Evolutionary conservation across 192 early-diverging fungal genomes (phyloP).

Genomic region (Allomyces javanicus): DNA sequence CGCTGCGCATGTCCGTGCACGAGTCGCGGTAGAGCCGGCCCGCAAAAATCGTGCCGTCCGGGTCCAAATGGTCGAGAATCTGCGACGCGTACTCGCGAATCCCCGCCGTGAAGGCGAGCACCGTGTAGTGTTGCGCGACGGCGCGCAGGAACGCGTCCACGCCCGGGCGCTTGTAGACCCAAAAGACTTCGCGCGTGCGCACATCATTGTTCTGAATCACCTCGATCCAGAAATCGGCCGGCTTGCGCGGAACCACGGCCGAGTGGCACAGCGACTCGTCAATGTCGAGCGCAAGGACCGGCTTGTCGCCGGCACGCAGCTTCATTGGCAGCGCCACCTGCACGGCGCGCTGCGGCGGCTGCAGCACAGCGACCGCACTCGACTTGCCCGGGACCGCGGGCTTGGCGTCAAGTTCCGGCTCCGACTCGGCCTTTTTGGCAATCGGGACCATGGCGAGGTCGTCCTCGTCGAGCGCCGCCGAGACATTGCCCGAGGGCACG

Average conservation of each 20-base stretch:
- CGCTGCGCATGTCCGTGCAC: not conserved
- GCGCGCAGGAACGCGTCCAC: not conserved
- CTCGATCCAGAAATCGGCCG: not conserved
- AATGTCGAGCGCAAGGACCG: not conserved
- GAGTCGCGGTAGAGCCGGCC: not conserved
- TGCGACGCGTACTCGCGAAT: not conserved
- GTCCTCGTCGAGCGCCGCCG: no score
- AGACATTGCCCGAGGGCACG: no score
- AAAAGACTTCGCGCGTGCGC: not conserved
- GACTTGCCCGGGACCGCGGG: not conserved
- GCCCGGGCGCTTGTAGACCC: not conserved
- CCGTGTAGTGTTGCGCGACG: not conserved
- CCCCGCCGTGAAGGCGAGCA: not conserved
- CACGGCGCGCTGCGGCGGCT: no score
- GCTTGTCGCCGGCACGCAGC: not conserved
- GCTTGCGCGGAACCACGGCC: not conserved
- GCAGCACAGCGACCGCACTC: not conserved
- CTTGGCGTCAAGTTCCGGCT: not conserved
- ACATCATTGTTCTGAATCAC: not conserved
- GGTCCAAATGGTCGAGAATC: not conserved
- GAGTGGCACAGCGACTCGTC: not conserved
- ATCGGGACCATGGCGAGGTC: no score
- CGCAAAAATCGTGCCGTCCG: not conserved
- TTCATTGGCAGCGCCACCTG: not conserved
- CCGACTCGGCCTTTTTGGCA: not conserved